Percentiles rank a stretch among this genome's conserved stretches.
phyloP scores from a whole-genome alignment of 1,139 yeast genomes.

The Yamadazyma triangularis region DNA sequence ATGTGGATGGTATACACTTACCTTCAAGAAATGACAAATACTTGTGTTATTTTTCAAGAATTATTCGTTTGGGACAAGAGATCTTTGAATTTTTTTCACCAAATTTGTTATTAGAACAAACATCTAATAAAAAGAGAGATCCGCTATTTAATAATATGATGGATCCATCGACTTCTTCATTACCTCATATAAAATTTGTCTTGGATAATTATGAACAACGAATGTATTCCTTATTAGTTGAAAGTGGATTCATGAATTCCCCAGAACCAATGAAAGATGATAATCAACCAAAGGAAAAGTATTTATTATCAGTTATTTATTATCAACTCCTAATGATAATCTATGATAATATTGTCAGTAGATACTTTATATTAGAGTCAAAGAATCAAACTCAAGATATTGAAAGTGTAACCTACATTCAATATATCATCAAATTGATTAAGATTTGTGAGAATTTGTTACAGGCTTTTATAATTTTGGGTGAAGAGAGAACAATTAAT shows the following conservation, averaged over 20 bases:
- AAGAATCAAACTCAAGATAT: constrained; percentile 3
- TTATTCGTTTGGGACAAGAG: constrained; percentile 43
- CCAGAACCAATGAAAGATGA: constrained; percentile 9
- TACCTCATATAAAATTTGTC: constrained; percentile 12
- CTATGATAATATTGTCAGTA: constrained; percentile 38
- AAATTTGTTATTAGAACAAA: constrained; percentile 7
- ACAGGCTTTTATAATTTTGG: constrained; percentile 38
- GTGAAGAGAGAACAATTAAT: constrained; percentile 28
- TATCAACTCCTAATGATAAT: constrained; percentile 45
- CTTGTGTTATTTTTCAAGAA: constrained; percentile 33
- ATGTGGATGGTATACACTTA: constrained; percentile 13
- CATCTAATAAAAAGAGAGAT: constrained; percentile 9
- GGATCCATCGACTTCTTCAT: constrained; percentile 11
- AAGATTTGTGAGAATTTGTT: constrained; percentile 41
- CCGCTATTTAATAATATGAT: constrained; percentile 13
- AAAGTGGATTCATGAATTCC: constrained; percentile 26
- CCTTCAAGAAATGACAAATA: constrained; percentile 28
- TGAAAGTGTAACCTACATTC: constrained; percentile 20
- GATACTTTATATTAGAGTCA: constrained; percentile 12
- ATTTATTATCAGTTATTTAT: constrained; percentile 34
- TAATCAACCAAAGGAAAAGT: constrained; percentile 24
- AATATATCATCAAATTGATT: constrained; percentile 35
- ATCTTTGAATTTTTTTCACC: constrained; percentile 27
- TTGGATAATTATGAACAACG: constrained; percentile 20
- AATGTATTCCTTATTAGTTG: constrained; percentile 15